A percentile compares a stretch with the other conserved stretches of the same genome.
phyloP scores from a whole-genome alignment of 495 filamentous ascomycete genomes.

The Friedmanniomyces simplex region DNA sequence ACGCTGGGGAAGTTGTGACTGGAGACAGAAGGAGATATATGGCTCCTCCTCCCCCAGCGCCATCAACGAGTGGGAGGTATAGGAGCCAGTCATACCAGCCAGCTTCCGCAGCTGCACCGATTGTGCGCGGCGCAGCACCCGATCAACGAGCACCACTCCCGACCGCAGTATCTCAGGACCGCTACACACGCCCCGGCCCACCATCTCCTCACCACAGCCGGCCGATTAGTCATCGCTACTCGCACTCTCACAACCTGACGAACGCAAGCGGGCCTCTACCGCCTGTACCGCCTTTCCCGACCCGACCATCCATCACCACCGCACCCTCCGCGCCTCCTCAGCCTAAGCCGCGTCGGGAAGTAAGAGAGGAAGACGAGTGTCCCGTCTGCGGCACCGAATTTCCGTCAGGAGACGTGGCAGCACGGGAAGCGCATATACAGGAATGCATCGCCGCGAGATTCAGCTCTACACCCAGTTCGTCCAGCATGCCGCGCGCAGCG shows the following conservation, averaged over 20 bases:
- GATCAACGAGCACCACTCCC: not conserved
- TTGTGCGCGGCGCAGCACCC: too few relatives aligned
- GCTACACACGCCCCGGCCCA: not conserved
- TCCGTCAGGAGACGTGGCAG: conserved; percentile 50
- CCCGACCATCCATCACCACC: not conserved
- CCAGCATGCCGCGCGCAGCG: conserved; percentile 13
- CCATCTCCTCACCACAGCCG: not conserved
- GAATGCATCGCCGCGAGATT: conserved; percentile 56
- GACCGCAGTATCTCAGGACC: not conserved
- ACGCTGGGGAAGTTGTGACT: not conserved
- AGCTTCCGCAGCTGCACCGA: not conserved
- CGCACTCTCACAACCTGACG: conserved; percentile 1
- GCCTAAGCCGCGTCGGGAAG: conserved; percentile 13
- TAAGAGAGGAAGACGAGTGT: conserved; percentile 75
- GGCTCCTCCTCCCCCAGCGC: not conserved
- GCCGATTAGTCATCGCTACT: conserved; percentile 3
- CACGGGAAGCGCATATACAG: conserved; percentile 66
- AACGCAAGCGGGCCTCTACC: not conserved
- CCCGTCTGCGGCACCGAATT: conserved; percentile 75
- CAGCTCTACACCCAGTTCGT: conserved; percentile 7
- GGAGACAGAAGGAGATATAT: not conserved
- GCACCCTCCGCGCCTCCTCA: conserved; percentile 19
- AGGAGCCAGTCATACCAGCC: conserved; percentile 16
- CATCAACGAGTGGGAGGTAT: not conserved
- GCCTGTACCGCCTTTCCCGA: not conserved